Evolutionary conservation across 345 rosid species (phyloP).

Genomic region (Euphorbia lathyris): DNA sequence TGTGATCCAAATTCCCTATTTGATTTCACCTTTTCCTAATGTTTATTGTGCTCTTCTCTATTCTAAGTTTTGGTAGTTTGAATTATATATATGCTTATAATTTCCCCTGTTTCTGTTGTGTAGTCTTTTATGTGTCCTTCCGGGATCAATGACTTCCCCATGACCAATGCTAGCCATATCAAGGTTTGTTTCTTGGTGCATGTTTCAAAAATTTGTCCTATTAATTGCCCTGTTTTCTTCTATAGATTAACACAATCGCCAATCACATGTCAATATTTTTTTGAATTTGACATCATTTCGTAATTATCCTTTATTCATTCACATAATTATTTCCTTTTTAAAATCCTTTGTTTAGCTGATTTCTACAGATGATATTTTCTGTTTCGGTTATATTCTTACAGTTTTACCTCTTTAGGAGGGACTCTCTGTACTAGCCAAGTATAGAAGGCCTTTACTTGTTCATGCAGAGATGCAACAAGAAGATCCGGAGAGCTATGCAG

Average conservation of each 20-base stretch:
- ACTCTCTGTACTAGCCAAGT: constrained; percentile 69
- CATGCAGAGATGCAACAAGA: constrained; percentile 75
- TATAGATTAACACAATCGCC: neutral
- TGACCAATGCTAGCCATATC: constrained; percentile 82
- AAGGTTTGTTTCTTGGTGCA: constrained; percentile 45
- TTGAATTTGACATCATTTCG: neutral
- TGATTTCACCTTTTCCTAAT: neutral
- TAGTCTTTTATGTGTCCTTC: constrained; percentile 99
- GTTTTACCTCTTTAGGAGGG: constrained; percentile 62
- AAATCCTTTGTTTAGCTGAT: neutral
- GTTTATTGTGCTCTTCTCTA: neutral
- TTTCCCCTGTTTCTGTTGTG: constrained; percentile 14
- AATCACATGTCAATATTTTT: neutral
- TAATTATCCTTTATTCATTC: neutral
- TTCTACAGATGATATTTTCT: neutral
- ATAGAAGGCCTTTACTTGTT: constrained; percentile 82
- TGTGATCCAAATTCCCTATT: neutral
- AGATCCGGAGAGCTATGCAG: constrained; percentile 17
- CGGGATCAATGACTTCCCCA: constrained; percentile 92
- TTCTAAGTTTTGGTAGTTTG: neutral
- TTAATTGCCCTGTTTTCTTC: neutral
- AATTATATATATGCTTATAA: neutral
- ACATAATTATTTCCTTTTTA: neutral
- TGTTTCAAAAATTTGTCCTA: constrained; percentile 6
- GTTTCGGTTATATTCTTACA: neutral